Evolutionary conservation across 352 stramenopile genomes (phyloP).

Genomic region (Phytophthora uliginosa): DNA sequence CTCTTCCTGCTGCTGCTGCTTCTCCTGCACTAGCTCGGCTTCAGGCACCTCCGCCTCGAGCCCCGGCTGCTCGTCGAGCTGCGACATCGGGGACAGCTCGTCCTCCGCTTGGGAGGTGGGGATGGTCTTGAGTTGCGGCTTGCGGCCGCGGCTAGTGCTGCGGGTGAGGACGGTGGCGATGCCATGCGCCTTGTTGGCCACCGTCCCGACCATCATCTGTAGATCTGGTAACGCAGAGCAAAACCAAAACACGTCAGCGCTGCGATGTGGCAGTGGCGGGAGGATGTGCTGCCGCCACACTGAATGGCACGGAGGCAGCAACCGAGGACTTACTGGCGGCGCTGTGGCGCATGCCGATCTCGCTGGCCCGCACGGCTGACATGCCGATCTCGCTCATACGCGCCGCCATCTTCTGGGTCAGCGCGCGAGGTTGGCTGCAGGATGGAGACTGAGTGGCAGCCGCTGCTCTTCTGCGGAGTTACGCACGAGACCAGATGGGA

Average conservation of each 20-base stretch:
- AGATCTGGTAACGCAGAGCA: slow-evolving; percentile 29
- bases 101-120: slow-evolving; percentile 38
- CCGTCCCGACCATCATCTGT: slow-evolving; percentile 43
- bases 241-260: slow-evolving; percentile 31
- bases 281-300: slow-evolving; percentile 24
- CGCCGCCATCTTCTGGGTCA: slow-evolving; percentile 31
- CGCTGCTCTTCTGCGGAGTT: slow-evolving; percentile 20
- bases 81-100: slow-evolving; percentile 38
- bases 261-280: slow-evolving; percentile 11
- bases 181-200: slow-evolving; percentile 42
- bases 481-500: slow-evolving; percentile 35
- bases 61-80: slow-evolving; percentile 28
- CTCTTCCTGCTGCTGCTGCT: slow-evolving; percentile 8
- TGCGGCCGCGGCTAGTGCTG: slow-evolving; percentile 26
- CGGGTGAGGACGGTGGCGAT: slow-evolving; percentile 37
- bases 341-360: slow-evolving; percentile 52
- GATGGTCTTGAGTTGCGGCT: slow-evolving; percentile 31
- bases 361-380: slow-evolving; percentile 44
- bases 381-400: slow-evolving; percentile 48
- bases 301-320: background rate
- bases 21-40: slow-evolving; percentile 14
- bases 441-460: slow-evolving; percentile 20
- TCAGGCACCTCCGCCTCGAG: slow-evolving; percentile 32
- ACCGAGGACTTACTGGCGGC: slow-evolving; percentile 35
- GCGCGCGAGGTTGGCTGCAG: background rate